Conservation (phyloP, 805 yeast species). For the Lachancea sp. region DNA sequence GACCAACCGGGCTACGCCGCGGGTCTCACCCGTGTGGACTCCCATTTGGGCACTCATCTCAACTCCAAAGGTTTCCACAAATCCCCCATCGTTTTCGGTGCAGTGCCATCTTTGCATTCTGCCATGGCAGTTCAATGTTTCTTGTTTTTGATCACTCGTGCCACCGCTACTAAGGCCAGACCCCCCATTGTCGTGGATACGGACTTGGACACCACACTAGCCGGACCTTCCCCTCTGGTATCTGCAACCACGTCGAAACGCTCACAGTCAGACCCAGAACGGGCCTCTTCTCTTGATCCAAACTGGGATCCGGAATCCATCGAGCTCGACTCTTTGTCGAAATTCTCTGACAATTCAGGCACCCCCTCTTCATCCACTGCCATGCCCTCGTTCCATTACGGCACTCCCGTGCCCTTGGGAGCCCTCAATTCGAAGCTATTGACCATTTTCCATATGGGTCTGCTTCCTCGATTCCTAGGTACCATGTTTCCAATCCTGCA, state of each 20-base stretch:
- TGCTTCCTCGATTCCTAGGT: slow-evolving; percentile 31
- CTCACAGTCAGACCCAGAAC: no score
- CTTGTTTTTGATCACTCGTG: slow-evolving; percentile 38
- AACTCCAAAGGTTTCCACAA: slow-evolving; percentile 58
- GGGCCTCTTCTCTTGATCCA: no score
- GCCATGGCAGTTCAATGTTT: slow-evolving; percentile 55
- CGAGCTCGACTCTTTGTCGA: slow-evolving; percentile 4
- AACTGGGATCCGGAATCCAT: neutral
- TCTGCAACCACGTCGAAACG: no score
- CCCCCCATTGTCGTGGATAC: neutral
- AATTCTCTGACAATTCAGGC: neutral
- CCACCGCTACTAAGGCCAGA: slow-evolving; percentile 19
- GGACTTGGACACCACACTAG: neutral
- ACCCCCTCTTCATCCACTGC: neutral
- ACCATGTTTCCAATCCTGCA: slow-evolving; percentile 45
- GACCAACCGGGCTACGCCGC: slow-evolving; percentile 66
- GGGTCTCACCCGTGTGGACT: slow-evolving; percentile 59
- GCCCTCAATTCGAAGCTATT: slow-evolving; percentile 14
- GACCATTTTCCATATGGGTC: slow-evolving; percentile 22
- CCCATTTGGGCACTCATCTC: slow-evolving; percentile 54
- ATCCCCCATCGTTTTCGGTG: slow-evolving; percentile 66
- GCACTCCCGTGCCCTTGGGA: slow-evolving; percentile 1
- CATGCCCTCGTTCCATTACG: neutral
- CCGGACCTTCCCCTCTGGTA: no score
- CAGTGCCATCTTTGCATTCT: slow-evolving; percentile 55